These are phyloP conservation scores for Ocimum tenuiflorum DNA, from an alignment of 257 asterid species.

Conservation along the genomic window DNA sequence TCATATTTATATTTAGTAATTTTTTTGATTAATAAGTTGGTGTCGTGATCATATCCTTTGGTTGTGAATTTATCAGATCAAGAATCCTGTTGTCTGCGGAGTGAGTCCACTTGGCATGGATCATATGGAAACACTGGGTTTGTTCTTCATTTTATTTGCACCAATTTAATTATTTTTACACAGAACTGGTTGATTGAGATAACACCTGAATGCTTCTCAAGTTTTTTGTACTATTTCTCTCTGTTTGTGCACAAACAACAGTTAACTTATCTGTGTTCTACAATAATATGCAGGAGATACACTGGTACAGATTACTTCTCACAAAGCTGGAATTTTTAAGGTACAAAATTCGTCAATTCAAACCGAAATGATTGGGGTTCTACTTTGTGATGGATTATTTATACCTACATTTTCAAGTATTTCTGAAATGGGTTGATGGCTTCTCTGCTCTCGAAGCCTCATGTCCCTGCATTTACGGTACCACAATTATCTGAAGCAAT, in stretches of 20 bases:
- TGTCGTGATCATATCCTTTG: slow-evolving; percentile 7
- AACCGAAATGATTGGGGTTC: slow-evolving; percentile 6
- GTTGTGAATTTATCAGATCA: slow-evolving; percentile 42
- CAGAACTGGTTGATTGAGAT: not conserved
- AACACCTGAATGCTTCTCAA: not conserved
- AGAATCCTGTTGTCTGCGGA: slow-evolving; percentile 84
- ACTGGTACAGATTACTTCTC: slow-evolving; percentile 69
- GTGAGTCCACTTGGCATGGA: slow-evolving; percentile 89
- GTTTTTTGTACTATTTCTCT: slow-evolving; percentile 1
- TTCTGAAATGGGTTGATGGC: slow-evolving; percentile 44
- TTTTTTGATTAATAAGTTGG: slow-evolving; percentile 7
- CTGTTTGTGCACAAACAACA: not conserved
- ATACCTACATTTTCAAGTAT: slow-evolving; percentile 29
- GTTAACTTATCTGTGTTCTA: slow-evolving; percentile 1
- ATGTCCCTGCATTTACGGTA: slow-evolving; percentile 78
- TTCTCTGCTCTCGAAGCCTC: slow-evolving; percentile 64
- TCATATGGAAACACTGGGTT: slow-evolving; percentile 87
- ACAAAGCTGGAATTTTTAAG: slow-evolving; percentile 90
- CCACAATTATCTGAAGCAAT: slow-evolving; percentile 80
- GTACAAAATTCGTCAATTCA: slow-evolving; percentile 30
- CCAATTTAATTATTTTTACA: not conserved
- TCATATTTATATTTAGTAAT: not conserved
- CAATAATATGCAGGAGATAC: slow-evolving; percentile 43
- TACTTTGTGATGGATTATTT: slow-evolving; percentile 21
- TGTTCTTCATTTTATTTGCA: slow-evolving; percentile 12